Evolutionary conservation across 2,329 filamentous ascomycete genomes (phyloP), one percentile per base, ranked within the genome.

Genomic region (Arthrobotrys entomopaga): DNA sequence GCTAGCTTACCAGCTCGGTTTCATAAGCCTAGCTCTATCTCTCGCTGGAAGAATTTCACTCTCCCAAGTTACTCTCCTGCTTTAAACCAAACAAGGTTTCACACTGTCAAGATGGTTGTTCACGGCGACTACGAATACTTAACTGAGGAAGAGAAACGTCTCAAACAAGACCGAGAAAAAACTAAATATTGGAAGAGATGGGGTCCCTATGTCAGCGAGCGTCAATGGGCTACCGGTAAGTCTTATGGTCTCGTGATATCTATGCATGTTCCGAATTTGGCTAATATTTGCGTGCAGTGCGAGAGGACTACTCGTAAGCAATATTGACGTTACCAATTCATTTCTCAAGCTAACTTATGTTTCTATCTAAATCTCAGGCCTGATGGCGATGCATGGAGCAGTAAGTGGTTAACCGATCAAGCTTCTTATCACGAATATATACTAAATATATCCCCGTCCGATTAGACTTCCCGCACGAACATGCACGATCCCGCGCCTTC

Each of bases 151-250:
- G 94, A 98, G 85, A 91, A 90, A 82, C 90, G 95, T 57, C 86
- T 98, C 78, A 90, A 90, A 80, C 88, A 97, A 80, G 94, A 98
- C 82, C 88, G 89, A 72, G 88, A 94, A 77, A 89, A 90, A 77
- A 87, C 83, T 77, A 94, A 92, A 82, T 98, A 98, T 84, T 98
- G 94, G 94, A 98, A 98, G 87, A 92, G 90, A 88, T 97, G 93
- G 93, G 94, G 94, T 65, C 90, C 93, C 22, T 98, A 97, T 80
- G 90, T 96, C 79, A 89, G 93, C 65, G 94, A 98, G 84, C 86
- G 93, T 80, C 93, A 97, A 84, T 97, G 94, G 94, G 93, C 93
- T 69, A 97, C 93, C 78, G 93, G 91, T 91, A 83, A n/a, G 70
- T 15, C 19, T 11, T 40, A 5, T 38, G 26, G 13, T 54, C 19